Percentiles rank a stretch among this genome's conserved stretches.
These are phyloP conservation scores for Chaetomium sp. DNA, from an alignment of 2,329 filamentous ascomycete genomes.

Conservation along the genomic window DNA sequence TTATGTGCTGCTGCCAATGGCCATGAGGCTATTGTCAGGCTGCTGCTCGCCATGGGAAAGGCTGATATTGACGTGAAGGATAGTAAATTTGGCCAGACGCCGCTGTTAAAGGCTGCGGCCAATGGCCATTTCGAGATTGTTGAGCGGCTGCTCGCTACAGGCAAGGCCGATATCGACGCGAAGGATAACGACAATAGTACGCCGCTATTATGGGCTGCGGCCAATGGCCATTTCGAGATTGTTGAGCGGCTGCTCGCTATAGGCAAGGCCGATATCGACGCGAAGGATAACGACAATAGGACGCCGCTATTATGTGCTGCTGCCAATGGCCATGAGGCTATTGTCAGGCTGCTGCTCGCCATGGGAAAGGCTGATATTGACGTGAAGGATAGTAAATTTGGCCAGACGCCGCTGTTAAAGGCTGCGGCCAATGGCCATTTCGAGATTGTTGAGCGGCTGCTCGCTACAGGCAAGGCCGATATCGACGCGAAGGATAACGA, in stretches of 20 bases:
- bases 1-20: not conserved
- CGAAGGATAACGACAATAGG: no score
- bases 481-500: not conserved
- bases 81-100: not conserved
- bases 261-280: not conserved
- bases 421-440: not conserved
- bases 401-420: not conserved
- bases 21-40: not conserved
- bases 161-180: not conserved
- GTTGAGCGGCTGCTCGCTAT: not conserved
- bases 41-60: not conserved
- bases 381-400: not conserved
- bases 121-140: no score
- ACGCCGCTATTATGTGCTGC: not conserved
- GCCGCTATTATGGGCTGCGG: not conserved
- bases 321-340: not conserved
- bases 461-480: not conserved
- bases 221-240: conserved; percentile 5
- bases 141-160: not conserved
- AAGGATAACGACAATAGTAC: not conserved
- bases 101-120: no score
- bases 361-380: not conserved
- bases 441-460: not conserved
- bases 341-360: not conserved
- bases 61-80: not conserved